Percentiles rank a stretch among this genome's conserved stretches.
phyloP scores from a whole-genome alignment of 106 monocot species.

The Xerophyta viscosa region DNA sequence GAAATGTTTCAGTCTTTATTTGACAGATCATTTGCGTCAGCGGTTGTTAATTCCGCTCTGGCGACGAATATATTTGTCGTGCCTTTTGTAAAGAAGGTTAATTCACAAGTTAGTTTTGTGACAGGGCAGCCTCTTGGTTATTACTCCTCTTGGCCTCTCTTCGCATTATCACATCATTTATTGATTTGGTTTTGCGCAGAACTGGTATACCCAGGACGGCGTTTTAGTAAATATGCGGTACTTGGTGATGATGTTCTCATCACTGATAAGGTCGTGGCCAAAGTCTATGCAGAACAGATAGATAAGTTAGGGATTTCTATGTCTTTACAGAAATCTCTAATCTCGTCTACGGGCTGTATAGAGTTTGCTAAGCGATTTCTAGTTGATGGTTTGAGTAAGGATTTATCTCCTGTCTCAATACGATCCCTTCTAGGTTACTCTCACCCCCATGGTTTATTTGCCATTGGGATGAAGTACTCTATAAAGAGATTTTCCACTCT shows the following conservation, averaged over 20 bases:
- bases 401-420: neutral
- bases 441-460: neutral
- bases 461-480: neutral
- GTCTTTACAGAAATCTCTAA: neutral
- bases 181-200: neutral
- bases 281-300: neutral
- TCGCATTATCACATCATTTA: neutral
- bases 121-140: neutral
- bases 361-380: neutral
- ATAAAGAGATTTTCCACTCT: neutral
- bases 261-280: neutral
- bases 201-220: neutral
- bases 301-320: neutral
- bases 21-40: neutral
- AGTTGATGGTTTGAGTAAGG: neutral
- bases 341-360: neutral
- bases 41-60: neutral
- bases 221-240: neutral
- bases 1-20: neutral
- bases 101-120: neutral
- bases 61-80: neutral
- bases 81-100: neutral
- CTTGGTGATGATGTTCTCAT: slow-evolving; percentile 3
- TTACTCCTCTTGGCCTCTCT: slow-evolving; percentile 1
- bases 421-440: neutral